These are phyloP conservation scores for Periglandula ipomoeae DNA, from an alignment of 2,329 filamentous ascomycete species.

Conservation along the genomic window DNA sequence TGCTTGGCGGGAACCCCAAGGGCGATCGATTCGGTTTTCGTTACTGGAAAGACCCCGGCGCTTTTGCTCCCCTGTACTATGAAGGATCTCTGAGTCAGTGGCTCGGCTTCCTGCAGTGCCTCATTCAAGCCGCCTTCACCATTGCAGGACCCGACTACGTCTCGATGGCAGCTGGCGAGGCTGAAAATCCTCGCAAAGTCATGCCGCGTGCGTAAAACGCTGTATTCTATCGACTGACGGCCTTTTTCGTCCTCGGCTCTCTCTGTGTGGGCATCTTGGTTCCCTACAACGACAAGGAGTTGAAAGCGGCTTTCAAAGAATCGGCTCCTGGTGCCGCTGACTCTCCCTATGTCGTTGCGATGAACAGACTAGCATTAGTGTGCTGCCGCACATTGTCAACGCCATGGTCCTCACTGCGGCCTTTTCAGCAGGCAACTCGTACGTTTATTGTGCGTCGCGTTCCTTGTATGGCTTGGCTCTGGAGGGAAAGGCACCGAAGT, in stretches of 20 bases:
- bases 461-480: slow-evolving; percentile 60
- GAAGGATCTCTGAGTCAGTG: slow-evolving; percentile 60
- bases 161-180: slow-evolving; percentile 59
- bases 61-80: slow-evolving; percentile 59
- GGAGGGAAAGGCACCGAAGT: slow-evolving; percentile 54
- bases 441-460: slow-evolving; percentile 56
- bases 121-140: slow-evolving; percentile 62
- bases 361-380: slow-evolving; percentile 54
- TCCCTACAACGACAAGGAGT: slow-evolving; percentile 55
- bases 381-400: slow-evolving; percentile 64
- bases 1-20: slow-evolving; percentile 73
- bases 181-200: slow-evolving; percentile 58
- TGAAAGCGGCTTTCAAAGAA: slow-evolving; percentile 50
- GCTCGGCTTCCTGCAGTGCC: slow-evolving; percentile 66
- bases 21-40: slow-evolving; percentile 64
- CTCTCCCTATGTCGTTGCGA: slow-evolving; percentile 58
- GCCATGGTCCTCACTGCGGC: slow-evolving; percentile 61
- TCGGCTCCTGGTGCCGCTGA: slow-evolving; percentile 58
- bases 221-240: slow-evolving; percentile 68
- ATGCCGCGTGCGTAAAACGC: slow-evolving; percentile 69
- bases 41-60: slow-evolving; percentile 57
- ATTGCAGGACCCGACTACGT: slow-evolving; percentile 62
- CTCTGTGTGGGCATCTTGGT: slow-evolving; percentile 65
- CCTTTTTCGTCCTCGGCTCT: slow-evolving; percentile 68
- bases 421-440: slow-evolving; percentile 58